Evolutionary conservation across 176 grass and related monocot species (phyloP).

Genomic region (Elymus sibiricus): DNA sequence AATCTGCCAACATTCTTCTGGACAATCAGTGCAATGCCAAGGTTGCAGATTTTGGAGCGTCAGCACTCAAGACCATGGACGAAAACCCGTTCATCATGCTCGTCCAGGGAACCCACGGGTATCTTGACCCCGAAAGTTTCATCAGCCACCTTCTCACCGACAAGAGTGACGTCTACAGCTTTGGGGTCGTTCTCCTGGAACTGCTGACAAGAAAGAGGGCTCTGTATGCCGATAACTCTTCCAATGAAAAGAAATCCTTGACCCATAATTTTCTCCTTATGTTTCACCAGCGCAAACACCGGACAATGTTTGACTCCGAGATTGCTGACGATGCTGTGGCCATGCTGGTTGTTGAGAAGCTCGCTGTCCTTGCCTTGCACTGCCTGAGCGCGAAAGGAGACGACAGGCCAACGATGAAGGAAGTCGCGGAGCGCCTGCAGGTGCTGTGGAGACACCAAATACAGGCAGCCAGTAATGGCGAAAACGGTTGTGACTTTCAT

Average conservation of each 20-base stretch:
- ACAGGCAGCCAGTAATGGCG: not conserved
- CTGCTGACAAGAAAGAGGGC: constrained; percentile 52
- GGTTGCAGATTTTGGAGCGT: constrained; percentile 53
- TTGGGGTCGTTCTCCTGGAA: constrained; percentile 47
- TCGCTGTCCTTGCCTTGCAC: not conserved
- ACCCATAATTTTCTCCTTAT: not conserved
- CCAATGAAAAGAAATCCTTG: not conserved
- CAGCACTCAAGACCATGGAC: not conserved
- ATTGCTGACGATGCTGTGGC: not conserved
- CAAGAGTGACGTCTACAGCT: constrained; percentile 55
- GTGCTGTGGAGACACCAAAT: not conserved
- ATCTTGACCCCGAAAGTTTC: not conserved
- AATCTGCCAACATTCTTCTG: constrained; percentile 35
- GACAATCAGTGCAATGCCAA: constrained; percentile 20
- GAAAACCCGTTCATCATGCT: not conserved
- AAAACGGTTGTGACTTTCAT: not conserved
- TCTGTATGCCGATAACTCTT: constrained; percentile 23
- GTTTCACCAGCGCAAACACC: not conserved
- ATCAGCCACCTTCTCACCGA: constrained; percentile 10
- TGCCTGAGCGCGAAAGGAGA: not conserved
- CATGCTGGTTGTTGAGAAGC: not conserved
- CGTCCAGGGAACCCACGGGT: not conserved
- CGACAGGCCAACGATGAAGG: not conserved
- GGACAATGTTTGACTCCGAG: not conserved
- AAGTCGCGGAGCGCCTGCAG: not conserved